These are phyloP conservation scores for Monosporascus sp. DNA, from an alignment of 2,329 filamentous ascomycete species.

Conservation along the genomic window DNA sequence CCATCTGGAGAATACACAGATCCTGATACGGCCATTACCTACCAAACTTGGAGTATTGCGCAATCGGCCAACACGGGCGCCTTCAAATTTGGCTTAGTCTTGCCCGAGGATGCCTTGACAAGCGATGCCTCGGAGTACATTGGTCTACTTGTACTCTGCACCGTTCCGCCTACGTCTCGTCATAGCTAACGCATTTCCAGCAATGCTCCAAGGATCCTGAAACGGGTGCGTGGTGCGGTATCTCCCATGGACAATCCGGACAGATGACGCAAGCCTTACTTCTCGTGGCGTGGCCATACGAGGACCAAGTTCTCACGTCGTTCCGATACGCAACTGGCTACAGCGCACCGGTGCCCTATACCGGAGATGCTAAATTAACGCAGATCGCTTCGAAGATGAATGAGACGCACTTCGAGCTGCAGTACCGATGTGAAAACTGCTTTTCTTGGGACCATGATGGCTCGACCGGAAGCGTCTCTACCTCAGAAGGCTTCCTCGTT, in stretches of 20 bases:
- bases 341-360: constrained; percentile 52
- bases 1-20: constrained; percentile 21
- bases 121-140: constrained; percentile 25
- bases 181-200: constrained; percentile 14
- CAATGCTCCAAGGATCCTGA: constrained; percentile 16
- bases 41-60: constrained; percentile 21
- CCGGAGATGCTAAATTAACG: constrained; percentile 57
- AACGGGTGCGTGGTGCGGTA: constrained; percentile 23
- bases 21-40: constrained; percentile 23
- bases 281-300: constrained; percentile 52
- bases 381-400: constrained; percentile 55
- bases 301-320: constrained; percentile 49
- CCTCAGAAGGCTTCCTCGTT: constrained; percentile 38
- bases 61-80: constrained; percentile 5
- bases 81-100: constrained; percentile 22
- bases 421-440: constrained; percentile 60
- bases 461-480: constrained; percentile 36
- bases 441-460: constrained; percentile 50
- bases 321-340: constrained; percentile 58
- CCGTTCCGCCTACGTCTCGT: neutral
- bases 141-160: constrained; percentile 22
- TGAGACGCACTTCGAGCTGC: constrained; percentile 52
- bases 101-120: constrained; percentile 25
- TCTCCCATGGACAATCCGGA: constrained; percentile 27
- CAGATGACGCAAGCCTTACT: constrained; percentile 37